phyloP scores from a whole-genome alignment of 2,329 filamentous ascomycete genomes.

The Beauveria brongniartii region DNA sequence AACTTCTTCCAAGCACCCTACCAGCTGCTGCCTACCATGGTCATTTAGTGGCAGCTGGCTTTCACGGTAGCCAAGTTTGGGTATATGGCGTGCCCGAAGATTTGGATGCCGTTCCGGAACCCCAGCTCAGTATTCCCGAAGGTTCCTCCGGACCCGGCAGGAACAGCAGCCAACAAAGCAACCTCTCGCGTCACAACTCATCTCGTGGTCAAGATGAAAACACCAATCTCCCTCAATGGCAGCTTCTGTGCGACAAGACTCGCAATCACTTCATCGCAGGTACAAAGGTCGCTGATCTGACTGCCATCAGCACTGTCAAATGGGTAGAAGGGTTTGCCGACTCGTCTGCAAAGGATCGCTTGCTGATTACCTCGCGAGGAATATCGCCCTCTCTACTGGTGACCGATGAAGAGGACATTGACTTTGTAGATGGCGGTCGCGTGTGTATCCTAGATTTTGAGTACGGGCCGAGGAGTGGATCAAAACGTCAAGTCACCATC shows the following conservation, averaged over 20 bases:
- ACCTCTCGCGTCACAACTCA: constrained; percentile 24
- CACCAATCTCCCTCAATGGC: constrained; percentile 55
- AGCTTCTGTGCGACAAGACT: constrained; percentile 57
- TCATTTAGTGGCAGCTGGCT: constrained; percentile 66
- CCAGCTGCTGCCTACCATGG: constrained; percentile 62
- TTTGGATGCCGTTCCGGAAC: constrained; percentile 53
- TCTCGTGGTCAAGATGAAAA: constrained; percentile 22
- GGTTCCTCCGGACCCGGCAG: constrained; percentile 20
- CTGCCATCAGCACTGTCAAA: constrained; percentile 59
- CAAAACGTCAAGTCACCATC: constrained; percentile 52
- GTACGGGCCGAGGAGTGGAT: constrained; percentile 49
- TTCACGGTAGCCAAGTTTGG: constrained; percentile 66
- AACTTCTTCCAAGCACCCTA: constrained; percentile 58
- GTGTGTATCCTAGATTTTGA: constrained; percentile 68
- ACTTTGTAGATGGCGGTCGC: constrained; percentile 72
- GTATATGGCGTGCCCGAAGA: constrained; percentile 71
- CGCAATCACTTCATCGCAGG: constrained; percentile 66
- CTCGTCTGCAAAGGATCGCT: constrained; percentile 42
- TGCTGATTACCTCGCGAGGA: constrained; percentile 67
- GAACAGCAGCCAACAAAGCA: constrained; percentile 23
- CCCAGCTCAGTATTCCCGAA: constrained; percentile 15
- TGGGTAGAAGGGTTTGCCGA: constrained; percentile 56
- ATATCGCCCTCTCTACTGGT: constrained; percentile 49
- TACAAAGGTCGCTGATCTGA: constrained; percentile 54
- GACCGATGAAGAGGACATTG: constrained; percentile 61